phyloP scores from a whole-genome alignment of 2,329 filamentous ascomycete genomes.

The Alternaria longipes region DNA sequence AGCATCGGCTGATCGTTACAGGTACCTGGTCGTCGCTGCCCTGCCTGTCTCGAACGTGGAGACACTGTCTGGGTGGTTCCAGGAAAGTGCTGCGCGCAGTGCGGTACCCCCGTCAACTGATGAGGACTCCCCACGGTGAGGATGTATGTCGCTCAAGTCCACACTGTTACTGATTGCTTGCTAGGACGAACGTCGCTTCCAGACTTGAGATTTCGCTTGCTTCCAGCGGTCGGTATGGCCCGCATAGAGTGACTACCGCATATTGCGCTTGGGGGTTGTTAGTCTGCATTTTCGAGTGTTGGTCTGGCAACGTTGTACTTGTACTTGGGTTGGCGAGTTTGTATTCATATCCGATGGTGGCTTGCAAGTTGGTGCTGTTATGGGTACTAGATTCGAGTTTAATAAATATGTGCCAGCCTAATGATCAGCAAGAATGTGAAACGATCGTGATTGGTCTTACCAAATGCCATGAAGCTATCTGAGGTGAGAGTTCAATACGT shows the following conservation, averaged over 20 bases:
- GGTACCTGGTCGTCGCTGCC: conserved; percentile 53
- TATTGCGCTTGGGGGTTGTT: conserved; percentile 26
- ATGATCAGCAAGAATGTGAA: background rate
- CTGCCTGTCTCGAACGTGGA: conserved; percentile 52
- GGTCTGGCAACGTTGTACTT: conserved; percentile 9
- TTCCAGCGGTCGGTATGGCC: conserved; percentile 17
- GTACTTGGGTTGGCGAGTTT: conserved; percentile 1
- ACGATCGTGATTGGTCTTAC: background rate
- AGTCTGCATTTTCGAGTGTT: conserved; percentile 36
- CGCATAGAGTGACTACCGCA: conserved; percentile 14
- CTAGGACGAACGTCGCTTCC: conserved; percentile 6
- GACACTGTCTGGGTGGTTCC: conserved; percentile 54
- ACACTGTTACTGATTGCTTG: conserved; percentile 9
- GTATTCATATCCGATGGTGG: background rate
- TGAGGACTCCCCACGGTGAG: conserved; percentile 11
- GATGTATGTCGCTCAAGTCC: background rate
- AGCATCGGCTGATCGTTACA: conserved; percentile 20
- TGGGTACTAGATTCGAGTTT: background rate
- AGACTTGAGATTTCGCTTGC: conserved; percentile 14
- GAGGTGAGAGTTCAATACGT: background rate
- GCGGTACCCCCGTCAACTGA: conserved; percentile 53
- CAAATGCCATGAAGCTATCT: background rate
- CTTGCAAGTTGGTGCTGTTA: background rate
- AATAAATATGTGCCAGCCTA: background rate
- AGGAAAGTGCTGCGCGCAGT: conserved; percentile 52